Evolutionary conservation across 257 asterid genomes (phyloP).

Genomic region (Solanum piurae): DNA sequence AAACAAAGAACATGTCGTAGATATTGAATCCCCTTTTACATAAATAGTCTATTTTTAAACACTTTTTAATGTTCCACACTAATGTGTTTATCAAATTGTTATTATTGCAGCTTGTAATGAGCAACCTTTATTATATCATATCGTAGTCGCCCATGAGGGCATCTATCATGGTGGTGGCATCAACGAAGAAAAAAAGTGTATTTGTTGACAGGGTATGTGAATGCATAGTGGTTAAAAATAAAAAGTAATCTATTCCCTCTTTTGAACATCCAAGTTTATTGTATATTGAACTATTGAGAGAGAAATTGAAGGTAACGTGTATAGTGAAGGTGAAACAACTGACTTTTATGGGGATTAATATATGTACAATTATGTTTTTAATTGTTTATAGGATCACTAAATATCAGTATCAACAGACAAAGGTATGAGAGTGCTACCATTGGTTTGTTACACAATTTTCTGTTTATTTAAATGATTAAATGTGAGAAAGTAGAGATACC

Average conservation of each 20-base stretch:
- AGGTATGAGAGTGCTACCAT: conserved; percentile 14
- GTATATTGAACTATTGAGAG: not conserved
- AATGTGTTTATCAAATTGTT: not conserved
- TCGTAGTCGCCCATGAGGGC: not conserved
- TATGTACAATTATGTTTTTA: conserved; percentile 29
- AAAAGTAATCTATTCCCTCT: not conserved
- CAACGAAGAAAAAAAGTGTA: not conserved
- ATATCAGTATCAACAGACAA: conserved; percentile 55
- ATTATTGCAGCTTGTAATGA: not conserved
- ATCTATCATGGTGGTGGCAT: not conserved
- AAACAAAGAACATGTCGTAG: not conserved
- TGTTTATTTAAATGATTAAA: not conserved
- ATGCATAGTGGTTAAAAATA: not conserved
- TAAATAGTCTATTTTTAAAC: not conserved
- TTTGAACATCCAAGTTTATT: not conserved
- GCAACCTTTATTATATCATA: not conserved
- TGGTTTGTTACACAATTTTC: not conserved
- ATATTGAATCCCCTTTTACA: not conserved
- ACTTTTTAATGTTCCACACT: not conserved
- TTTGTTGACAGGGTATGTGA: not conserved
- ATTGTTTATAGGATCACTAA: conserved; percentile 42
- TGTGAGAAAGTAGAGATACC: not conserved
- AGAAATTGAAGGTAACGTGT: conserved; percentile 22
- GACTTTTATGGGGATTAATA: conserved; percentile 40
- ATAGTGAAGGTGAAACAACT: conserved; percentile 53